phyloP scores from a whole-genome alignment of 148 eudicot species.

The Persicaria maculosa region DNA sequence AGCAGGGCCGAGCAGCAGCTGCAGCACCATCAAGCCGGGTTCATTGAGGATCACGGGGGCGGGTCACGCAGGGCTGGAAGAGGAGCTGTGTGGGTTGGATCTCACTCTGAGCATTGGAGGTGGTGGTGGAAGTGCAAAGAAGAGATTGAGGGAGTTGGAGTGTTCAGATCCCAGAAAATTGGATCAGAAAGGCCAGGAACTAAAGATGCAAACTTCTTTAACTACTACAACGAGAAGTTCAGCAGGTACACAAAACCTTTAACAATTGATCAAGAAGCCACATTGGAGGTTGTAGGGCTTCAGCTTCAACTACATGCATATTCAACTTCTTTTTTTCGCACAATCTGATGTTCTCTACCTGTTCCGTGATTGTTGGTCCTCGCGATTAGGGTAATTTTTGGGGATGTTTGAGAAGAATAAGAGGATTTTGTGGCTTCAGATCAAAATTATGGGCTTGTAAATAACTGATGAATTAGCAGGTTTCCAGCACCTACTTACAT shows the following conservation, averaged over 20 bases:
- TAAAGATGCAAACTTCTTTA: background rate
- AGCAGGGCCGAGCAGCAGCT: constrained; percentile 10
- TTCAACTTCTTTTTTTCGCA: background rate
- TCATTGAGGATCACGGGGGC: background rate
- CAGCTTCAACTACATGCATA: background rate
- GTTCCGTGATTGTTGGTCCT: too few species aligned
- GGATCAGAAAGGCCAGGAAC: background rate
- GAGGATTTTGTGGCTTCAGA: background rate
- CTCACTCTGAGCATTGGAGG: constrained; percentile 17
- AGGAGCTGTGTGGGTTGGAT: constrained; percentile 15
- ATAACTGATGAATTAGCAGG: background rate
- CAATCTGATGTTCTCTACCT: too few species aligned
- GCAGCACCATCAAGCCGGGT: background rate
- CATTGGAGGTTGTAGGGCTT: background rate
- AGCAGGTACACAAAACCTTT: background rate
- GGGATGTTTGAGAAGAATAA: too few species aligned
- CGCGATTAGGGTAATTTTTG: too few species aligned
- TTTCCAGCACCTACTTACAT: background rate
- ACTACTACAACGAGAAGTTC: background rate
- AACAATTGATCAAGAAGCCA: background rate
- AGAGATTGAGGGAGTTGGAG: constrained; percentile 8
- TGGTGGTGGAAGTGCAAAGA: background rate
- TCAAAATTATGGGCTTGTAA: background rate
- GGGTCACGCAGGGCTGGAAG: background rate
- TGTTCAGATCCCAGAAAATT: background rate